Conservation (phyloP, 768 basidiomycete genomes). For the Amanita rubescens region DNA sequence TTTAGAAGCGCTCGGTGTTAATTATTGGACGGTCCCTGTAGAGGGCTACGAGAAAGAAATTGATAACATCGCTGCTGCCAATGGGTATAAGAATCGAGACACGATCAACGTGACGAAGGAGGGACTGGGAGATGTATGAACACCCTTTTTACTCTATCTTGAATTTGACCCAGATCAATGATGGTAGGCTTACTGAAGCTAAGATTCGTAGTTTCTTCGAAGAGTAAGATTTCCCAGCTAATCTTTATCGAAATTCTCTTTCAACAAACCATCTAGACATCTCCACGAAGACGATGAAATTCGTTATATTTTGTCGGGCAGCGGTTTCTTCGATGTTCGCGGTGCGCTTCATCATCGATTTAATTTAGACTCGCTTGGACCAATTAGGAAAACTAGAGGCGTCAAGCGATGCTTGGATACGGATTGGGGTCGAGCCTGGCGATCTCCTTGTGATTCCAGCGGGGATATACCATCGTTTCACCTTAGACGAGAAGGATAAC, state of each 20-base stretch:
- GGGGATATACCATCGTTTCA: slow-evolving; percentile 94
- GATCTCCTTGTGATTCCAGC: slow-evolving; percentile 85
- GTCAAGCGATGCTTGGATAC: slow-evolving; percentile 70
- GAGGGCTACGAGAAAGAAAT: slow-evolving; percentile 49
- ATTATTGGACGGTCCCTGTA: slow-evolving; percentile 60
- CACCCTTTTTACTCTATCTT: neutral
- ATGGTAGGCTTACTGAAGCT: slow-evolving; percentile 60
- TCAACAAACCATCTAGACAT: slow-evolving; percentile 45
- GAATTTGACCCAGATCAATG: neutral
- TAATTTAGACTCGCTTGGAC: neutral
- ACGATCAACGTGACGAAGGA: slow-evolving; percentile 69
- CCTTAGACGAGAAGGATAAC: slow-evolving; percentile 66
- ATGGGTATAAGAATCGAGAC: slow-evolving; percentile 81
- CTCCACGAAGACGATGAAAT: slow-evolving; percentile 98
- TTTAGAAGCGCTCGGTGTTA: slow-evolving; percentile 55
- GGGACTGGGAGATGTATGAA: slow-evolving; percentile 61
- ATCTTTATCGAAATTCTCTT: neutral
- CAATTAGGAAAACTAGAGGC: slow-evolving; percentile 36
- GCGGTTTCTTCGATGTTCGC: slow-evolving; percentile 88
- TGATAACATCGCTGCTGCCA: slow-evolving; percentile 56
- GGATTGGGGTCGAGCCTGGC: slow-evolving; percentile 65
- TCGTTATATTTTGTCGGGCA: slow-evolving; percentile 79
- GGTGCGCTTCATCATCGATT: slow-evolving; percentile 42
- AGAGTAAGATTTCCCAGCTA: slow-evolving; percentile 57
- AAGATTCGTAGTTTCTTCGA: slow-evolving; percentile 81